Base-by-base conservation (phyloP, 164 flowering plant genomes). In the Tetracentron sinense region DNA sequence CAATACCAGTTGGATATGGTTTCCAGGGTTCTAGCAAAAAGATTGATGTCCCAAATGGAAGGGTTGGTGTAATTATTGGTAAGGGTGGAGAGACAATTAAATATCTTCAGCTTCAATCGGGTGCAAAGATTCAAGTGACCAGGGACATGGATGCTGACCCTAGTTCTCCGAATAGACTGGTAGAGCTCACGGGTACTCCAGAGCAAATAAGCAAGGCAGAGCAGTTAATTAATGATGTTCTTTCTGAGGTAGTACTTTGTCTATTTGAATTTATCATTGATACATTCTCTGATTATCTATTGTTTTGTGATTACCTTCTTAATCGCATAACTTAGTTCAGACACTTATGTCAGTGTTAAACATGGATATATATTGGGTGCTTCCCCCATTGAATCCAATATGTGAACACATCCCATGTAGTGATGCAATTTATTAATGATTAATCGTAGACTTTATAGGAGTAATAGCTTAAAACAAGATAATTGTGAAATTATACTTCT, bases 11-110 rank as follows among this genome's bases (percentile, higher is more conserved):
- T 7, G 68, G 85, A 0, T 86, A 82, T 65, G 89, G 91, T 54
- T 83, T 56, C 57, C 83, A 81, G 33, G 85, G 90, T 29, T 56
- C 94, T 4, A 87, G 83, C 77, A 92, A 92, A 68, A 95, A 83
- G 83, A 90, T 95, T 57, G 96, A 92, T 29, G 82, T 95, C 56
- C 99, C 99, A n/a, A 90, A 87, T 70, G 94, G 84, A 4, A 83
- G 96, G 75, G 99, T 95, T 66, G 99, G 99, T 62, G 99, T 95
- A 42, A 95, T 95, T 21, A 95, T 95, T 77, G 99, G 99, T 2
- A 95, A 90, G 72, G 86, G 85, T 65, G 99, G 99, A 29, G 99
- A 95, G 65, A 95, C 99, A 4, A 92, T 95, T 44, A 92, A 90
- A 72, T 83, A 88, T 73, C 95, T 95, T 69, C 99, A 95, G 72